Conservation (phyloP, 768 basidiomycete species). For the Kwoniella botswanensis region DNA sequence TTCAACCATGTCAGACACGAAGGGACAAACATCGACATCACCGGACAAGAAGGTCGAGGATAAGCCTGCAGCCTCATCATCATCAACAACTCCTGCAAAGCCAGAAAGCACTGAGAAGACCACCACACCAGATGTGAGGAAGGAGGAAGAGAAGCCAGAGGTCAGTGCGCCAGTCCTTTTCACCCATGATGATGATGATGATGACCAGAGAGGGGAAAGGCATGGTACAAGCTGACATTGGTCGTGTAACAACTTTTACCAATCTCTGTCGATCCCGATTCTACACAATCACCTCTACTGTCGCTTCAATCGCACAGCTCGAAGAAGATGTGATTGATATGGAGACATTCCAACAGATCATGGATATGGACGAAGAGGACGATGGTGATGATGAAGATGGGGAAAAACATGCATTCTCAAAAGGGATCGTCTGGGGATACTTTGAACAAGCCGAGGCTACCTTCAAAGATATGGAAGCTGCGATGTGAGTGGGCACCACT, state of each 20-base stretch:
- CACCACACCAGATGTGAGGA: neutral
- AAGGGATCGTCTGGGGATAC: constrained; percentile 77
- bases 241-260: neutral
- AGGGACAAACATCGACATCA: constrained; percentile 8
- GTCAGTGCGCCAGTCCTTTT: neutral
- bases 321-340: constrained; percentile 65
- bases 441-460: constrained; percentile 78
- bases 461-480: constrained; percentile 75
- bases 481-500: constrained; percentile 67
- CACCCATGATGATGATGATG: too few species aligned
- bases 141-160: constrained; percentile 15
- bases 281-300: neutral
- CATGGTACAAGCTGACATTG: neutral
- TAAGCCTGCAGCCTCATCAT: constrained; percentile 7
- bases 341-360: constrained; percentile 81
- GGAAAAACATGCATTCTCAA: constrained; percentile 84
- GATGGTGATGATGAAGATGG: constrained; percentile 58
- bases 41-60: constrained; percentile 9
- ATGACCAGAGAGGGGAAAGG: neutral
- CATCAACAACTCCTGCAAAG: neutral
- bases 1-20: constrained; percentile 9
- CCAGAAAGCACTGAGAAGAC: constrained; percentile 2
- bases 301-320: constrained; percentile 4
- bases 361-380: constrained; percentile 71
- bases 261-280: neutral